Base-by-base conservation (phyloP, 1,284 basidiomycete species). In the Ganoderma lingzhi region DNA sequence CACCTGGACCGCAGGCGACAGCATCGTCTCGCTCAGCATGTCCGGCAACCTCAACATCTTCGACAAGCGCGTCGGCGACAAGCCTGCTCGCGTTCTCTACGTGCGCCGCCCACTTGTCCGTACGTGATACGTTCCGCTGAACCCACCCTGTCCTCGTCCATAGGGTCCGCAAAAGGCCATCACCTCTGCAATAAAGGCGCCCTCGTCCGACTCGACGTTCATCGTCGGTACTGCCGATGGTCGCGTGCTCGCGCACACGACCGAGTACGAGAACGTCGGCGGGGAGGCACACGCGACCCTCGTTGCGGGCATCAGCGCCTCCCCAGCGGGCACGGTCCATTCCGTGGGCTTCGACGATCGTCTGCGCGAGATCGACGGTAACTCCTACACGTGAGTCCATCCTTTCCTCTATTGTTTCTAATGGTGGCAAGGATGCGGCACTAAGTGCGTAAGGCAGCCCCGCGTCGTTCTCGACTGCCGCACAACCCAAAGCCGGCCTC, bases 191-290 rank as follows among this genome's bases (percentile, higher is more conserved):
- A 80, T 88, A 0, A 65, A 63, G 37, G 77, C 90, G 1, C 78
- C 82, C 4, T 79, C 82, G 23, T 80, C 77, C 14, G 78, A 83
- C 32, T 81, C 77, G 28, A 96, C 94, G 0, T 95, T 97, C 84
- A 84, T 95, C 71, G 87, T 90, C 0, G 96, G 96, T 15, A 91
- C 93, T 0, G 93, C 94, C 28, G 95, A 97, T 74, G 97, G 97
- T 0, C 88, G 93, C 8, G 83, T 94, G 2, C 85, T 94, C 67
- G 86, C 89, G 1, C 94, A 93, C 78, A 83, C 88, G 2, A 78
- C 84, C 1, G 78, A 80, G 32, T 88, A 89, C 32, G 78, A 80
- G 10, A 79, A 82, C 28, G 78, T 96, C 0, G 77, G 81, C 37
- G 96, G 96, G 2, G 81, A 86, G 0, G 89, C 91, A 0, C 96